phyloP scores from a whole-genome alignment of 2,329 filamentous ascomycete species.

The Nemania sp. region DNA sequence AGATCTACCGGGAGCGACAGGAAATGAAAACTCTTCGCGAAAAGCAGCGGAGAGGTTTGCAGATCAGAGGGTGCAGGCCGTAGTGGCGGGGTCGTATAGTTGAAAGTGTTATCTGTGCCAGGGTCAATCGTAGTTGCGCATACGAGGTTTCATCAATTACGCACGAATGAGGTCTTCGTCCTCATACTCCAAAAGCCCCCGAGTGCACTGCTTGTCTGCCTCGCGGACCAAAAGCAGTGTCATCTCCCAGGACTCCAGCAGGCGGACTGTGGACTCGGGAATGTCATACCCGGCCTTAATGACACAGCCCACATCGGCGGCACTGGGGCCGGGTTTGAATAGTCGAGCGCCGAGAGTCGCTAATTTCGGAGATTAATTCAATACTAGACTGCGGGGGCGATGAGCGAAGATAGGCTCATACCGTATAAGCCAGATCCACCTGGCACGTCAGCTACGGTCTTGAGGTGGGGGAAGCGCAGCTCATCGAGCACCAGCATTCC shows the following conservation, averaged over 20 bases:
- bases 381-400: background rate
- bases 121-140: background rate
- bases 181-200: conserved; percentile 18
- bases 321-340: conserved; percentile 3
- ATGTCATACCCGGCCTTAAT: conserved; percentile 14
- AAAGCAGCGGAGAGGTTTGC: background rate
- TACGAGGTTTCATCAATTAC: background rate
- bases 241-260: conserved; percentile 19
- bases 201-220: conserved; percentile 8
- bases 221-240: background rate
- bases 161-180: conserved; percentile 14
- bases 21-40: conserved; percentile 15
- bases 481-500: conserved; percentile 23
- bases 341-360: conserved; percentile 19
- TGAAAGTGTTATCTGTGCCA: background rate
- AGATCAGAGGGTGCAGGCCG: conserved; percentile 6
- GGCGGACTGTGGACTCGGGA: background rate
- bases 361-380: background rate
- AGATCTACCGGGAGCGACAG: conserved; percentile 12
- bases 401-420: background rate
- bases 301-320: conserved; percentile 15
- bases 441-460: conserved; percentile 8
- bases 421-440: conserved; percentile 20
- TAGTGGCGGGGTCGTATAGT: conserved; percentile 11
- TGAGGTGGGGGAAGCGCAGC: conserved; percentile 13